A percentile compares a stretch with the other conserved stretches of the same genome.
Evolutionary conservation across 1,284 basidiomycete species (phyloP).

Genomic region (Macrocystidia cucumis): DNA sequence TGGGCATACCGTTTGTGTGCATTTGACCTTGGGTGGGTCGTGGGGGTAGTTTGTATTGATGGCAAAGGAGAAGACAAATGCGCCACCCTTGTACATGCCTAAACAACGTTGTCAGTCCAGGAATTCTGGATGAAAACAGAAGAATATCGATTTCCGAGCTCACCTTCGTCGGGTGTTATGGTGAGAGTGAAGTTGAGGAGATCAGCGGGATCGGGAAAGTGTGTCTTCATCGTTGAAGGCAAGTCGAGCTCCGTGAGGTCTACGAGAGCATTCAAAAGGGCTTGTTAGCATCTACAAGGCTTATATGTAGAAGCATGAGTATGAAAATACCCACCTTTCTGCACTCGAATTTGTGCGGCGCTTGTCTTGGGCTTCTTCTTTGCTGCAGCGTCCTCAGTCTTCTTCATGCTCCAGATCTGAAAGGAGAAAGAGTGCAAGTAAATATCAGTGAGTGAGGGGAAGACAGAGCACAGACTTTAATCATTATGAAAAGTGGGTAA

Average conservation of each 20-base stretch:
- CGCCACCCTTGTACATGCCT: constrained; percentile 98
- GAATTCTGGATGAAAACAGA: constrained; percentile 9
- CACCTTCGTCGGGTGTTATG: constrained; percentile 96
- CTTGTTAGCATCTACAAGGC: background rate
- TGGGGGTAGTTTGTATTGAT: constrained; percentile 99
- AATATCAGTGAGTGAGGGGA: constrained; percentile 2
- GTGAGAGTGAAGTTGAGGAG: constrained; percentile 94
- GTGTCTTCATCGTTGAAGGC: constrained; percentile 92
- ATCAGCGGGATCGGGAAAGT: constrained; percentile 88
- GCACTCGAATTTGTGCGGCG: constrained; percentile 95
- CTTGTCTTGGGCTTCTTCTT: constrained; percentile 97
- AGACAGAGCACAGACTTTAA: constrained; percentile 37
- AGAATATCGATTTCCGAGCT: constrained; percentile 11
- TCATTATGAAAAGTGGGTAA: constrained; percentile 35
- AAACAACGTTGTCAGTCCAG: constrained; percentile 7
- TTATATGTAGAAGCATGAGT: too few relatives aligned
- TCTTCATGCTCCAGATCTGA: constrained; percentile 98
- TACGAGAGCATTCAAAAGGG: constrained; percentile 26
- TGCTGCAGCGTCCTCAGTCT: constrained; percentile 88
- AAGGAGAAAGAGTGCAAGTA: constrained; percentile 1
- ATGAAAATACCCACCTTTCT: constrained; percentile 79
- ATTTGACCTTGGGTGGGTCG: constrained; percentile 98
- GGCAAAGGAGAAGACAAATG: constrained; percentile 89
- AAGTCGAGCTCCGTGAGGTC: constrained; percentile 97
- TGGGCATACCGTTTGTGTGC: constrained; percentile 78